phyloP scores from a whole-genome alignment of 2,329 filamentous ascomycete genomes.

The Colletotrichum sp. region DNA sequence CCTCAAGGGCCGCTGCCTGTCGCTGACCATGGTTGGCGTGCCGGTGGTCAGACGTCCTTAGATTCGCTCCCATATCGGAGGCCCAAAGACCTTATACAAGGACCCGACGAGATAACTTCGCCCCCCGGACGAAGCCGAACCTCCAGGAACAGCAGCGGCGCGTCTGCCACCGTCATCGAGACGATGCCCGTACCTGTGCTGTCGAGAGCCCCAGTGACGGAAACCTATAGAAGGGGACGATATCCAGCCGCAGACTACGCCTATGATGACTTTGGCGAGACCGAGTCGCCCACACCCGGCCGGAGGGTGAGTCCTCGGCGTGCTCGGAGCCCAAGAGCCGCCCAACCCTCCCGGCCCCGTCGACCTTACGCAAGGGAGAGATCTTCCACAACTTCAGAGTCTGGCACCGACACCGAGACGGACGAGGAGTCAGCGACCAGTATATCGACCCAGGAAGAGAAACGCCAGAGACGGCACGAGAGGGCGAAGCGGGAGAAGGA shows the following conservation, averaged over 20 bases:
- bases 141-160: constrained; percentile 6
- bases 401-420: constrained; percentile 43
- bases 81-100: constrained; percentile 31
- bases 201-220: constrained; percentile 5
- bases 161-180: constrained; percentile 7
- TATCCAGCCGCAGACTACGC: background rate
- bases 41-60: constrained; percentile 27
- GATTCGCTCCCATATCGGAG: constrained; percentile 40
- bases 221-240: constrained; percentile 14
- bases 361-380: constrained; percentile 30
- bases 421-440: constrained; percentile 43
- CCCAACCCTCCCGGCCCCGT: constrained; percentile 41
- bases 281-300: constrained; percentile 22
- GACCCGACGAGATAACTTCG: constrained; percentile 33
- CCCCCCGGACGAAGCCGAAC: constrained; percentile 26
- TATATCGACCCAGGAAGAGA: constrained; percentile 37
- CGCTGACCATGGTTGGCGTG: constrained; percentile 35
- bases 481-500: constrained; percentile 1
- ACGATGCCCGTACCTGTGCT: constrained; percentile 19
- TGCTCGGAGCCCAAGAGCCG: constrained; percentile 38
- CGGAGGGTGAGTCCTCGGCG: constrained; percentile 33
- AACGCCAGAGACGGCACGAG: constrained; percentile 20
- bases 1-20: constrained; percentile 26
- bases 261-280: background rate
- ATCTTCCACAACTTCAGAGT: constrained; percentile 37